Evolutionary conservation across 257 asterid species (phyloP).

Genomic region (Nicotiana undulata): DNA sequence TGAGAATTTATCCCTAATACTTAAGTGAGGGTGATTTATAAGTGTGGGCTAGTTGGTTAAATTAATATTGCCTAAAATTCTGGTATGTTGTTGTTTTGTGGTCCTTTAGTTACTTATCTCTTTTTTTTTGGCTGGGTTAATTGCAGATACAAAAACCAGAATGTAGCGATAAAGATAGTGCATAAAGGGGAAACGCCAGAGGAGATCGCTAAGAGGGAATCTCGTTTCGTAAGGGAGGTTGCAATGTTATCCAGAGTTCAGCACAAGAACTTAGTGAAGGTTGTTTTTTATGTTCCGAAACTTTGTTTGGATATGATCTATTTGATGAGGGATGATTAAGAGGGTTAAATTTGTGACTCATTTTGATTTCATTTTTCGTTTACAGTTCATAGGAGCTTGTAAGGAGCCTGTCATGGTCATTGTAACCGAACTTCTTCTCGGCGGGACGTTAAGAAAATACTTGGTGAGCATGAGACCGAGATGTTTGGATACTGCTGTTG

Average conservation of each 20-base stretch:
- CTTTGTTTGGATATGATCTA: neutral
- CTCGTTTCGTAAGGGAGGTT: slow-evolving; percentile 69
- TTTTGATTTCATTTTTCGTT: neutral
- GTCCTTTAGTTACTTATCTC: neutral
- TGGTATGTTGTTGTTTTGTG: neutral
- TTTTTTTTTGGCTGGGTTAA: neutral
- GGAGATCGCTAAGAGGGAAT: slow-evolving; percentile 63
- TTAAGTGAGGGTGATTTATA: neutral
- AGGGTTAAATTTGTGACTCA: neutral
- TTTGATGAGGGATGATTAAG: neutral
- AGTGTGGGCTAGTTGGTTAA: neutral
- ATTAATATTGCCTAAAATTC: neutral
- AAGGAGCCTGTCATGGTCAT: slow-evolving; percentile 91
- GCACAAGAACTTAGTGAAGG: slow-evolving; percentile 94
- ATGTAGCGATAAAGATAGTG: slow-evolving; percentile 76
- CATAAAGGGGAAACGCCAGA: slow-evolving; percentile 73
- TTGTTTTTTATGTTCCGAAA: slow-evolving; percentile 16
- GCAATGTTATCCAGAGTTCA: slow-evolving; percentile 87
- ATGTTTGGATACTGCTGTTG: slow-evolving; percentile 57
- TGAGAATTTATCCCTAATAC: neutral
- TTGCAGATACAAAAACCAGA: slow-evolving; percentile 71
- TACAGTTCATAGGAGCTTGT: slow-evolving; percentile 91
- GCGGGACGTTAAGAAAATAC: slow-evolving; percentile 77
- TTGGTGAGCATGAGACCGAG: slow-evolving; percentile 67
- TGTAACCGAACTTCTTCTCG: slow-evolving; percentile 77